Conservation (phyloP, 106 monocot species). For the Phalaenopsis equestris region DNA sequence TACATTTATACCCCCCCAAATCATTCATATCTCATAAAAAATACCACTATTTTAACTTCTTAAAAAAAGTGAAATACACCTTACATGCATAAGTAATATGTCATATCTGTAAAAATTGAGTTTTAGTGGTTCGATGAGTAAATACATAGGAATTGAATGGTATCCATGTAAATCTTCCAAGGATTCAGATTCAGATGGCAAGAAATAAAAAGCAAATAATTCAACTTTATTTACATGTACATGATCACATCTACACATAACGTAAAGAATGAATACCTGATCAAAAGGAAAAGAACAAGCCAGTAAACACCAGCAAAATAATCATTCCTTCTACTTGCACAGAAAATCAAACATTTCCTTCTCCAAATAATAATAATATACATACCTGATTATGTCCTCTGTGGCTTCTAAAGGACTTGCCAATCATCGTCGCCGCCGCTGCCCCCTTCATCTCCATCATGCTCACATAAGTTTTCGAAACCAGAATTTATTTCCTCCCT, state of each 20-base stretch:
- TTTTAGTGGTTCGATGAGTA: too few species aligned
- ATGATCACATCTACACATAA: slow-evolving; percentile 1
- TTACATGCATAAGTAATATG: too few species aligned
- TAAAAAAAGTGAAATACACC: too few species aligned
- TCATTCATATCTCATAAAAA: too few species aligned
- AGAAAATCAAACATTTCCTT: background rate
- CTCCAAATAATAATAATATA: background rate
- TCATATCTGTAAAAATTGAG: too few species aligned
- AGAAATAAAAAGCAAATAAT: slow-evolving; percentile 4
- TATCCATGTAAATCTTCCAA: too few species aligned
- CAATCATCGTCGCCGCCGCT: slow-evolving; percentile 63
- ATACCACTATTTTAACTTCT: too few species aligned
- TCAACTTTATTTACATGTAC: background rate
- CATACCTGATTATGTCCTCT: background rate
- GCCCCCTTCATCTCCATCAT: background rate
- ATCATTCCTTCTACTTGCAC: background rate
- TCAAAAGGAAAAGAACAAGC: too few species aligned
- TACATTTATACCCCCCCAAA: too few species aligned
- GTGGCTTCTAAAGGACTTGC: slow-evolving; percentile 43
- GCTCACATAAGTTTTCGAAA: slow-evolving; percentile 14
- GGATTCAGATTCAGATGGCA: background rate
- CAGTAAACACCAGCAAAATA: background rate
- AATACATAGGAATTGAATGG: too few species aligned
- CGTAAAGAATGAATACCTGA: background rate
- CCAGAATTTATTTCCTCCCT: slow-evolving; percentile 10